Evolutionary conservation across 352 stramenopile species (phyloP).

Genomic region (Phytophthora chlamydospora): DNA sequence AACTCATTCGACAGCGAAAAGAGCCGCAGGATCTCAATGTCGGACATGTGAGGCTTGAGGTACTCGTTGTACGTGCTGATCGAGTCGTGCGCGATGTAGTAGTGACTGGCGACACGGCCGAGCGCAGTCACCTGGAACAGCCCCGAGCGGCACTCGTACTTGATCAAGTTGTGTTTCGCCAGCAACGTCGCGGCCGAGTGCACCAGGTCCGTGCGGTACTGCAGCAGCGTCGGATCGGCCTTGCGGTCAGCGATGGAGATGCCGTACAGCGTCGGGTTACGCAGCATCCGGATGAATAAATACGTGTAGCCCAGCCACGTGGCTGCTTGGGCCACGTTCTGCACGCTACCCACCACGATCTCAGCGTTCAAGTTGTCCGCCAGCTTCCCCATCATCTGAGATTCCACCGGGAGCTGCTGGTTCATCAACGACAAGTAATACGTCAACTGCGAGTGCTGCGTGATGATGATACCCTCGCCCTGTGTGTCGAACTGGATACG

Average conservation of each 20-base stretch:
- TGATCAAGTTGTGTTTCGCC: conserved; percentile 97
- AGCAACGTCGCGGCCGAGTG: conserved; percentile 97
- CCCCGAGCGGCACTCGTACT: conserved; percentile 97
- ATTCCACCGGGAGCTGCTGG: conserved; percentile 99
- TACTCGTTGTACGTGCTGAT: conserved; percentile 99
- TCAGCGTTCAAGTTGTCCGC: conserved; percentile 99
- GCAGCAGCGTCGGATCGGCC: conserved; percentile 94
- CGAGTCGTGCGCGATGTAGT: conserved; percentile 98
- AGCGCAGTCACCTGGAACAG: conserved; percentile 97
- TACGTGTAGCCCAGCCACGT: conserved; percentile 99
- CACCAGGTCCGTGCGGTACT: conserved; percentile 95
- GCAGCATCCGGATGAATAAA: conserved; percentile 99
- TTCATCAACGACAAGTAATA: conserved; percentile 99
- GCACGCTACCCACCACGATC: conserved; percentile 97
- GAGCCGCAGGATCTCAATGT: conserved; percentile 99
- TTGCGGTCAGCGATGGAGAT: conserved; percentile 89
- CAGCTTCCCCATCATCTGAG: conserved; percentile 96
- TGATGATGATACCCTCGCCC: conserved; percentile 99
- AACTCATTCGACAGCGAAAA: conserved; percentile 99
- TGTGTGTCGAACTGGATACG: conserved; percentile 98
- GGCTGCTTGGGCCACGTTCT: conserved; percentile 94
- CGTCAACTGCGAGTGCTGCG: conserved; percentile 97
- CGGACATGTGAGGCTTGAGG: conserved; percentile 99
- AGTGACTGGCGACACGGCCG: conserved; percentile 98
- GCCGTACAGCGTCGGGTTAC: conserved; percentile 97